Evolutionary conservation across 192 early-diverging fungal species (phyloP), one percentile per base, ranked within the genome.

Genomic region (Geranomyces michiganensis): DNA sequence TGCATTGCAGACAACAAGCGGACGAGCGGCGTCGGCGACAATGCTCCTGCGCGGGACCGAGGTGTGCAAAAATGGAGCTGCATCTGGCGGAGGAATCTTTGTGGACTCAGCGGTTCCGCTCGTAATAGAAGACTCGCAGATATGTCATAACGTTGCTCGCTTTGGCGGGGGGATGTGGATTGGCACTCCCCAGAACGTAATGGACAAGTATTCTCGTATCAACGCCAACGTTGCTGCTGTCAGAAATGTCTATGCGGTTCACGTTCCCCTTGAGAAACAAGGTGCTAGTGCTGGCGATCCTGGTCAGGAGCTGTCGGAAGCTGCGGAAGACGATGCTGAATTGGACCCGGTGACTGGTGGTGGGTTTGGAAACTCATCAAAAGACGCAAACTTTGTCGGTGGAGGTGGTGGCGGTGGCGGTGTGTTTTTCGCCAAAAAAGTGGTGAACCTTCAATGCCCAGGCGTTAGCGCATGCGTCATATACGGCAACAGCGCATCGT

Each of bases 151-250:
- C 27, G 19, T 44, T 24, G 68, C 58, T 1, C 68, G 51, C 45
- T 70, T 70, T 33, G 68, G 68, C 0, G 68, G 68, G 15, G 68
- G 58, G 24, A 41, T 70, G 13, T 70, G 56, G 41, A 21, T 70
- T 19, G 36, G 7, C 12, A 55, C 31, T 19, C 33, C 15, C 12
- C 26, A 41, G 26, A 70, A 62, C 27, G 8, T 13, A 9, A 70
- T 70, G 68, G 68, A 70, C 24, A 13, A 10, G 7, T 10, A 12
- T 9, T 24, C 24, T 10, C 24, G 0, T n/a, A 61, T 70, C 41
- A 30, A 32, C 17, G 59, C 22, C 5, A 70, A 70, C 44, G 14
- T 24, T 15, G 68, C 68, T 2, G 43, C 63, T 26, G 8, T 29
- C 21, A 17, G 63, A n/a, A 56, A 70, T 56, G 5, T 30, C 19